Evolutionary conservation across 768 basidiomycete genomes (phyloP).

Genomic region (Trametes meyenii): DNA sequence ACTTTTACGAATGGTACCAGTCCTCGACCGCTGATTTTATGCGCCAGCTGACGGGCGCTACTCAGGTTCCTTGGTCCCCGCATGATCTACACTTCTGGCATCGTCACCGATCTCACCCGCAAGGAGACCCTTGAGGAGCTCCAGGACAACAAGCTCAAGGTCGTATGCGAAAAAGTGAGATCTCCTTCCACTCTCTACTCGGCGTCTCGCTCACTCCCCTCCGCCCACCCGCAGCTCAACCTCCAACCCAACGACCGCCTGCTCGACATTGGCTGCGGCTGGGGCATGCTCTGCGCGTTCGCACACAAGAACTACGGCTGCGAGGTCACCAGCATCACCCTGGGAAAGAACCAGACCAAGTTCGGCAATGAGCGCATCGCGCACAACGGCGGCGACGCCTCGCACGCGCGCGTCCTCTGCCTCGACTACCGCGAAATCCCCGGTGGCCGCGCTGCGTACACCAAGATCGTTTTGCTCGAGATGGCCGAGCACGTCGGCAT

Average conservation of each 20-base stretch:
- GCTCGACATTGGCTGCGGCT: constrained; percentile 90
- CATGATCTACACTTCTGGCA: constrained; percentile 97
- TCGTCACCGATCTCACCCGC: constrained; percentile 69
- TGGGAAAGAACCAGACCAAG: constrained; percentile 86
- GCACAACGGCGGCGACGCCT: constrained; percentile 58
- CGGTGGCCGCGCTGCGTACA: constrained; percentile 70
- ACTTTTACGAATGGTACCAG: constrained; percentile 87
- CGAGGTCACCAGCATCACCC: constrained; percentile 94
- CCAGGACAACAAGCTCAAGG: constrained; percentile 96
- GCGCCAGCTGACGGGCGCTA: neutral
- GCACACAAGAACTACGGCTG: constrained; percentile 98
- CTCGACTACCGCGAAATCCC: constrained; percentile 93
- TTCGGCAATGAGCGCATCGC: constrained; percentile 91
- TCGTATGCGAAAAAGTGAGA: constrained; percentile 83
- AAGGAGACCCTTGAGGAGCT: constrained; percentile 89
- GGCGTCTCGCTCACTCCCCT: neutral
- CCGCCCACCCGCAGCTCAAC: constrained; percentile 50
- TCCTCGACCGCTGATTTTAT: neutral
- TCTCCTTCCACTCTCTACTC: neutral
- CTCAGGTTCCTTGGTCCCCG: constrained; percentile 88
- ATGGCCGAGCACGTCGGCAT: constrained; percentile 99
- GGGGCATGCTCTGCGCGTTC: constrained; percentile 94
- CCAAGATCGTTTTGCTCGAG: constrained; percentile 94
- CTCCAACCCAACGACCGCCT: constrained; percentile 85
- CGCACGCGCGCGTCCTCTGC: constrained; percentile 88